Evolutionary conservation across 1,284 basidiomycete genomes (phyloP), one percentile per base, ranked within the genome.

Genomic region (Ganoderma leucocontextum): DNA sequence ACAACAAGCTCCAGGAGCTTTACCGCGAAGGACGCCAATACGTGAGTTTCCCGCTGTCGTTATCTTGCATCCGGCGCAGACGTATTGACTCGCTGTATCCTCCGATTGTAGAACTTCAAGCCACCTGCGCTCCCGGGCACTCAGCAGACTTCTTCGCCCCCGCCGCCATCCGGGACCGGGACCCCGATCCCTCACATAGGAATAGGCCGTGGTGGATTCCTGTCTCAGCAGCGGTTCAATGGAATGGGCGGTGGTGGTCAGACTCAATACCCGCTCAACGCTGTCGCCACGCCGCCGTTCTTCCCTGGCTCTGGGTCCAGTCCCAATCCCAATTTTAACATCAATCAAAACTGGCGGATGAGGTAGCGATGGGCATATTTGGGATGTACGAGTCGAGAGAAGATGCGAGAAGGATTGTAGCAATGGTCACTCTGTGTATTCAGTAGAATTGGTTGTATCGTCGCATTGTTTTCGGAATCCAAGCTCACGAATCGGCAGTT

Each of bases 1-100:
- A 98, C 75, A 89, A 94, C 69, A 95, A 95, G 73, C 84, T 99
- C 73, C 97, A 99, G 8, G 90, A 93, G 72, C 78, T 94, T 8
- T 95, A 94, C 73, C 86, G 87, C 55, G 89, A 91, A 75, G 93
- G 93, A 1, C 84, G 86, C 63, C 87, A 89, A 86, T 85, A 88
- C 72, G 92, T 93, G 72, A 68, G 90, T 82, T 33, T 17, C n/a
- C 35, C 12, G 7, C n/a, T 29, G 5, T 13, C 44, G 4, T 13
- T 29, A 22, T 17, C 22, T 42, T 1, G 29, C 1, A 29, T 38
- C 15, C 10, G 4, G n/a, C 57, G n/a, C 38, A 38, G 12, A 59
- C 25, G 13, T 15, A 12, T 12, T n/a, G 0, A 47, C 22, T 13
- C 12, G 1, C 49, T 69, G 5, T 42, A 12, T 29, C 25, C 13